Evolutionary conservation across 1,139 yeast genomes (phyloP), one percentile per base, ranked within the genome.

Genomic region (Diutina catenulata): DNA sequence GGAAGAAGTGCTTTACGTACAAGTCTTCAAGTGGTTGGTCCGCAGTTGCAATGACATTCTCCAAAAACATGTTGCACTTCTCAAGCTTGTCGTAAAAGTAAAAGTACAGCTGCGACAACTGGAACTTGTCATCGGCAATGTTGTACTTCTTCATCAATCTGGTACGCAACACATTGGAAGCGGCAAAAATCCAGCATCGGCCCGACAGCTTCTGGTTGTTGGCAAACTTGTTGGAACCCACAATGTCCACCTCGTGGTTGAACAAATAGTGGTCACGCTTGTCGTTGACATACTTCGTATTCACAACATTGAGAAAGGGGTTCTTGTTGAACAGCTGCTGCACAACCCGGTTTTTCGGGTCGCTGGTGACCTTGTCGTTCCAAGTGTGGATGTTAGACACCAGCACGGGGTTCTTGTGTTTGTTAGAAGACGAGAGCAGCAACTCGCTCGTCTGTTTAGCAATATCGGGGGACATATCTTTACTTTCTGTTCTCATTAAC

Each of bases 151-250:
- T 63, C 56, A 80, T 76, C 36, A 80, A 73, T 39, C 68, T 69
- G 37, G 80, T 56, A 48, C 94, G 66, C 48, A 83, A 60, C 38
- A 80, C 70, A 49, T 83, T 84, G 40, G 83, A 74, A 1, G 91
- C 72, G 7, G 94, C 94, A 57, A 83, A 83, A 46, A 84, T 66
- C 94, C 94, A 84, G 57, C 95, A 84, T 49, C 94, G 64, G 28
- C 94, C 94, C 13, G 84, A 74, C 27, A 71, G 56, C 50, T 72
- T 71, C 57, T 84, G 95, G 57, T 80, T 76, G 49, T 83, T 78
- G 39, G 76, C 62, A 44, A 43, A 57, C 3, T 56, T 64, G 18
- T 93, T 91, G 3, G 76, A 54, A 3, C 87, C 87, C 49, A 80
- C 80, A 4, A 68, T 64, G 28, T 73, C 73, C 24, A 83, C 74